Base-by-base conservation (phyloP, 1,284 basidiomycete species). In the Naganishia sp. region DNA sequence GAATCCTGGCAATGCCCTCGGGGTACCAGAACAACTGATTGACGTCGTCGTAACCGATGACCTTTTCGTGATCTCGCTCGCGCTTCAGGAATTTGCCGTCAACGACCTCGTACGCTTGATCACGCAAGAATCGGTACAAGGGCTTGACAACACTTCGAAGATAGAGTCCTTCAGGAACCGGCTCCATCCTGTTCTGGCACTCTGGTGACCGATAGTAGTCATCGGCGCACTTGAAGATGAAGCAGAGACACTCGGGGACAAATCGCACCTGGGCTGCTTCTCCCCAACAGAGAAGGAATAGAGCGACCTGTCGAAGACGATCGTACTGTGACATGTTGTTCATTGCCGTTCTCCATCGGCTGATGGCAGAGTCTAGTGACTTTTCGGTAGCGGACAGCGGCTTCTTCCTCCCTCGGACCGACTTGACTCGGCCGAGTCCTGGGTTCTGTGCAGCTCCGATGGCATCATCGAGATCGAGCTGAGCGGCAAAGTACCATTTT, bases 21-120 rank as follows among this genome's bases (percentile, higher is more conserved):
- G 96, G 96, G 79, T 99, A 99, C 95, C 95, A 99, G 81, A 99
- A 99, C 53, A 99, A 83, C 79, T 99, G 95, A 79, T 99, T 99
- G 74, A 99, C 90, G 79, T 99, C 95, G 79, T 99, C 95, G 77
- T 99, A 99, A 13, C 95, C 96, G 76, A 99, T 97, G 75, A 97
- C 93, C 72, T 89, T 85, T 70, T 94, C 88, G 78, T 98, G 96
- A 75, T 99, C 95, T 75, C 85, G 85, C 83, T 99, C 95, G 75
- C 90, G 86, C 73, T 91, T 84, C 57, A 99, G 88, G 78, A 96
- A 98, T 80, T 94, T 94, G 60, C 94, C 94, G 75, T 98, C 95
- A 42, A 93, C 84, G 44, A 97, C 89, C 80, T 99, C 95, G 77
- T 98, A 99, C 0, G 94, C 94, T 77, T 99, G 94, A 80, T 99